Percentiles rank a stretch among this genome's conserved stretches.
These are phyloP conservation scores for Ceratocystis diversiconidia DNA, from an alignment of 2,329 filamentous ascomycete genomes.

Conservation along the genomic window DNA sequence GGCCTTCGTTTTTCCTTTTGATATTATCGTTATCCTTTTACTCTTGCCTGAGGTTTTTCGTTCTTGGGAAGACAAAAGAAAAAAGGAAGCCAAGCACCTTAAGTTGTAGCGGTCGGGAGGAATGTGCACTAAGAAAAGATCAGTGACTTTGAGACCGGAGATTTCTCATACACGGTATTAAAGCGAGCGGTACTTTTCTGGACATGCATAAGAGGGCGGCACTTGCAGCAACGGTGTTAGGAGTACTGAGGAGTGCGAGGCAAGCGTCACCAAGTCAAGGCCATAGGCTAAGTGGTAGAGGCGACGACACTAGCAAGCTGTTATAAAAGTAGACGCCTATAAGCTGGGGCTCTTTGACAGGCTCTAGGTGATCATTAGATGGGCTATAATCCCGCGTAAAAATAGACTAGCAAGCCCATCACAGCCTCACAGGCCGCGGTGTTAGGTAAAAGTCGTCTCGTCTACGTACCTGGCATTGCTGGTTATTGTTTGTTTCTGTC, in stretches of 20 bases:
- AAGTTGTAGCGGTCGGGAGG: neutral
- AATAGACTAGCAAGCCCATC: neutral
- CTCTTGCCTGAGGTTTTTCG: neutral
- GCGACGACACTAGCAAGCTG: neutral
- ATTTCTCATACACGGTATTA: neutral
- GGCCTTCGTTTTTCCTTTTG: too few species aligned
- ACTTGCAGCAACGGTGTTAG: neutral
- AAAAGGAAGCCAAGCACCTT: neutral
- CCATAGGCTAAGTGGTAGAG: neutral
- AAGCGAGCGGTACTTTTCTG: neutral
- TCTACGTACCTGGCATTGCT: neutral
- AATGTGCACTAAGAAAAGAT: constrained; percentile 4
- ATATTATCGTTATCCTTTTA: too few species aligned
- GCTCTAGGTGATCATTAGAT: neutral
- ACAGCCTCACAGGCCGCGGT: neutral
- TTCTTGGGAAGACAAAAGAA: neutral
- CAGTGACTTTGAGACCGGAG: constrained; percentile 3
- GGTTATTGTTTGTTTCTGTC: neutral
- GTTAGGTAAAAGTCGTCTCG: too few species aligned
- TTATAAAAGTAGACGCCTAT: neutral
- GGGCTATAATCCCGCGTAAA: neutral
- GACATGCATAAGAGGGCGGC: neutral
- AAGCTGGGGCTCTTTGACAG: neutral
- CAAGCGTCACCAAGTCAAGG: neutral
- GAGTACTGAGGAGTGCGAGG: neutral